Evolutionary conservation across 176 grass and related monocot genomes (phyloP).

Genomic region (Oryza punctata): DNA sequence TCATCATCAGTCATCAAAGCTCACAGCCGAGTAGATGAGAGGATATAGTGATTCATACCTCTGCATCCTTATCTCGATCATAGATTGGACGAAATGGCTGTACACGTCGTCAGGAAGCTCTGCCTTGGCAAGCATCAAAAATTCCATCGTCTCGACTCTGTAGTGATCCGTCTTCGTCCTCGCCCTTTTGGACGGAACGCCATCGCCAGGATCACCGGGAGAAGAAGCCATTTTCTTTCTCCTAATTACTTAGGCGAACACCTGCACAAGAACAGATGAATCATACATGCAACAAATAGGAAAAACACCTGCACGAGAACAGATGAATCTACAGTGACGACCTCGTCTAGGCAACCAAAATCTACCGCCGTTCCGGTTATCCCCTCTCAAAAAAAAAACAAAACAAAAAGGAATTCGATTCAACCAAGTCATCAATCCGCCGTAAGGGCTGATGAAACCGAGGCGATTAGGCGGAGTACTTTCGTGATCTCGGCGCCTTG

Average conservation of each 20-base stretch:
- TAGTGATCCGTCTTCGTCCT: background rate
- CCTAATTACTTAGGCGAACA: background rate
- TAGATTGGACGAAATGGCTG: background rate
- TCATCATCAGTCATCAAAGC: background rate
- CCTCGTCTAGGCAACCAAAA: background rate
- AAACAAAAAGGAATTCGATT: background rate
- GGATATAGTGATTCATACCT: background rate
- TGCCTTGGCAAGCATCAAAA: constrained; percentile 16
- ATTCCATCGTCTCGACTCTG: background rate
- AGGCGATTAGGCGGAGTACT: background rate
- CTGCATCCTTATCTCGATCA: constrained; percentile 2
- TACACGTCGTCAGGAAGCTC: constrained; percentile 1
- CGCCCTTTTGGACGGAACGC: background rate
- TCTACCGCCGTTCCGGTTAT: background rate
- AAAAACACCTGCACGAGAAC: no score
- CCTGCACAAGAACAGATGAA: background rate
- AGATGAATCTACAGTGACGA: background rate
- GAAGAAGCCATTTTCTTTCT: constrained; percentile 10
- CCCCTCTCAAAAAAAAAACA: background rate
- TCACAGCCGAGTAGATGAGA: no score
- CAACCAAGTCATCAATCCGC: background rate
- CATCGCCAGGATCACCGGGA: background rate
- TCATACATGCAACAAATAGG: background rate
- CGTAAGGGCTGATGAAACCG: background rate
- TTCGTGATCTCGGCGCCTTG: background rate